Conservation (phyloP, 768 basidiomycete species). For the Boletus pseudopeckii region DNA sequence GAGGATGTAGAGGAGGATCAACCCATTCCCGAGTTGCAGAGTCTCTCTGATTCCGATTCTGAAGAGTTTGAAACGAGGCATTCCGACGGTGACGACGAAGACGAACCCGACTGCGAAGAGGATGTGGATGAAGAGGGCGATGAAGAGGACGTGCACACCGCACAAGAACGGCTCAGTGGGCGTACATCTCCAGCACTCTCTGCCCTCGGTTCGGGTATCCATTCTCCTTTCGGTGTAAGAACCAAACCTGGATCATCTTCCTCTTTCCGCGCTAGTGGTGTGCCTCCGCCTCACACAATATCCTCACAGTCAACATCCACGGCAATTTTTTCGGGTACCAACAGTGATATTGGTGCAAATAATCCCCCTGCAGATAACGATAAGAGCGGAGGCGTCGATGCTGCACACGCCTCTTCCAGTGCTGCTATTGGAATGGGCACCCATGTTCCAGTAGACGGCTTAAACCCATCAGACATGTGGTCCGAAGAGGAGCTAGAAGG, state of each 20-base stretch:
- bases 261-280: conserved; percentile 2
- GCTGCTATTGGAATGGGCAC: conserved; percentile 1
- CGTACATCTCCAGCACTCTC: conserved; percentile 27
- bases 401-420: conserved; percentile 2
- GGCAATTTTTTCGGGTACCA: conserved; percentile 1
- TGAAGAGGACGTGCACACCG: conserved; percentile 23
- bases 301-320: conserved; percentile 11
- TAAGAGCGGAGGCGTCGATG: not conserved
- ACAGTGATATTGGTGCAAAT: not conserved
- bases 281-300: not conserved
- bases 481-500: conserved; percentile 3
- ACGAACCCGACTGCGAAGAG: conserved; percentile 29
- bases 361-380: conserved; percentile 3
- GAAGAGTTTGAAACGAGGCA: conserved; percentile 21
- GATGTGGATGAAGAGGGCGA: conserved; percentile 27
- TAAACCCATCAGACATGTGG: not conserved
- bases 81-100: conserved; percentile 22
- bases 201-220: conserved; percentile 13
- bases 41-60: conserved; percentile 26
- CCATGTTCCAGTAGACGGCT: not conserved
- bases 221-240: conserved; percentile 9
- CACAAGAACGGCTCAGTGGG: conserved; percentile 21
- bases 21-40: conserved; percentile 24
- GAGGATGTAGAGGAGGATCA: conserved; percentile 19
- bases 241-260: conserved; percentile 1